These are phyloP conservation scores for Moesziomyces sp. DNA, from an alignment of 1,284 basidiomycete species.

Conservation along the genomic window DNA sequence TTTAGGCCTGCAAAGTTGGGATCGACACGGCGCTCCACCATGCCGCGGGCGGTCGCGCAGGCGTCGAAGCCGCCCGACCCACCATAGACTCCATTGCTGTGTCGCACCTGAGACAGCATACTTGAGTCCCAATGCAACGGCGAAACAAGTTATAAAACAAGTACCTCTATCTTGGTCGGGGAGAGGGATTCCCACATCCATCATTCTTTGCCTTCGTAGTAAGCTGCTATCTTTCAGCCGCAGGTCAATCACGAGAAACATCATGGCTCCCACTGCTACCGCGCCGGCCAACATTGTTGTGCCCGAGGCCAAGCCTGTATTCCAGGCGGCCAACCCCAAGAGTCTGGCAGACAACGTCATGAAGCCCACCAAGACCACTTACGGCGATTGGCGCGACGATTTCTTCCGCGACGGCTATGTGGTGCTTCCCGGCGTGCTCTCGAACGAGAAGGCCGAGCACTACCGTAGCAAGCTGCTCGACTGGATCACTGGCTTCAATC, in stretches of 20 bases:
- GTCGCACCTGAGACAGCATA: no score
- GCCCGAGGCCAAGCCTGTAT: conserved; percentile 1
- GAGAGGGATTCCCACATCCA: no score
- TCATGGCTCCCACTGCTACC: conserved; percentile 10
- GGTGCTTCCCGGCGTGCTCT: conserved; percentile 65
- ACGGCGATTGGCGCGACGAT: conserved; percentile 21
- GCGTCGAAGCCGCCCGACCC: no score
- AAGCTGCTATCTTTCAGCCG: no score
- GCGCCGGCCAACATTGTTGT: neutral
- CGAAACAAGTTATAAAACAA: no score
- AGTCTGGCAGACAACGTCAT: neutral
- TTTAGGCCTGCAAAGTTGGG: no score
- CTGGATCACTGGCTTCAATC: conserved; percentile 67
- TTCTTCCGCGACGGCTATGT: conserved; percentile 54
- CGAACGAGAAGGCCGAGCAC: conserved; percentile 53
- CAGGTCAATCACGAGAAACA: neutral
- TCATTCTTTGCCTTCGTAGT: no score
- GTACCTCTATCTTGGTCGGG: no score
- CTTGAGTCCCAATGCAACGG: no score
- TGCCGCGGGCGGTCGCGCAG: no score
- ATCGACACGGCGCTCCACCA: no score
- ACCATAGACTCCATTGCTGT: no score
- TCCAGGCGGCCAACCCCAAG: conserved; percentile 1
- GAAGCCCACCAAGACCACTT: conserved; percentile 2
- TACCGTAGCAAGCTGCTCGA: conserved; percentile 64